phyloP scores from a whole-genome alignment of 305 asterid species.

The Fraxinus velutina region DNA sequence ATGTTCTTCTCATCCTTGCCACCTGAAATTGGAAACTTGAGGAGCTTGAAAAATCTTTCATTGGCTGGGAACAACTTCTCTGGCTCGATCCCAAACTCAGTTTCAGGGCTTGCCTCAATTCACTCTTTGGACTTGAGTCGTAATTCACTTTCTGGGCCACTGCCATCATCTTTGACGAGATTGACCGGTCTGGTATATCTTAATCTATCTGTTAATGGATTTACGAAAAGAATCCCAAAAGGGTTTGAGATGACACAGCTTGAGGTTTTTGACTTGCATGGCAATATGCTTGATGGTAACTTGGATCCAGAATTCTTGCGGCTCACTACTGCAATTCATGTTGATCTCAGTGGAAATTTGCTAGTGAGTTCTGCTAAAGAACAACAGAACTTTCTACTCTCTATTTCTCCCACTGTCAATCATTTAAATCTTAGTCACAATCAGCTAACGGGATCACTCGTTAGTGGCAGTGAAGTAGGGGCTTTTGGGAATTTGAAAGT shows the following conservation, averaged over 20 bases:
- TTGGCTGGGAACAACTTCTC: slow-evolving; percentile 81
- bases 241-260: slow-evolving; percentile 74
- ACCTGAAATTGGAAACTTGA: slow-evolving; percentile 57
- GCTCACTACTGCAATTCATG: slow-evolving; percentile 64
- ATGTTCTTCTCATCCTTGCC: slow-evolving; percentile 67
- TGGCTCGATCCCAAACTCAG: slow-evolving; percentile 62
- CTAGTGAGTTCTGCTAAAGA: slow-evolving; percentile 47
- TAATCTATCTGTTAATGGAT: slow-evolving; percentile 62
- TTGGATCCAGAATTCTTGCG: slow-evolving; percentile 63
- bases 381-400: slow-evolving; percentile 42
- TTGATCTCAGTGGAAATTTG: slow-evolving; percentile 78
- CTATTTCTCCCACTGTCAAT: slow-evolving; percentile 62
- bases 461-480: slow-evolving; percentile 55
- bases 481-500: slow-evolving; percentile 68
- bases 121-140: slow-evolving; percentile 70
- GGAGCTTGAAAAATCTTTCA: slow-evolving; percentile 63
- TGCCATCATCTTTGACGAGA: slow-evolving; percentile 58
- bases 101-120: slow-evolving; percentile 58
- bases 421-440: slow-evolving; percentile 77
- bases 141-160: slow-evolving; percentile 64
- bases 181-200: slow-evolving; percentile 58
- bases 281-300: slow-evolving; percentile 72
- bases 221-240: slow-evolving; percentile 64
- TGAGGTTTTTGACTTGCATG: slow-evolving; percentile 76
- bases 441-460: slow-evolving; percentile 66